These are phyloP conservation scores for Vanrija sp. DNA, from an alignment of 1,284 basidiomycete genomes.

Conservation along the genomic window DNA sequence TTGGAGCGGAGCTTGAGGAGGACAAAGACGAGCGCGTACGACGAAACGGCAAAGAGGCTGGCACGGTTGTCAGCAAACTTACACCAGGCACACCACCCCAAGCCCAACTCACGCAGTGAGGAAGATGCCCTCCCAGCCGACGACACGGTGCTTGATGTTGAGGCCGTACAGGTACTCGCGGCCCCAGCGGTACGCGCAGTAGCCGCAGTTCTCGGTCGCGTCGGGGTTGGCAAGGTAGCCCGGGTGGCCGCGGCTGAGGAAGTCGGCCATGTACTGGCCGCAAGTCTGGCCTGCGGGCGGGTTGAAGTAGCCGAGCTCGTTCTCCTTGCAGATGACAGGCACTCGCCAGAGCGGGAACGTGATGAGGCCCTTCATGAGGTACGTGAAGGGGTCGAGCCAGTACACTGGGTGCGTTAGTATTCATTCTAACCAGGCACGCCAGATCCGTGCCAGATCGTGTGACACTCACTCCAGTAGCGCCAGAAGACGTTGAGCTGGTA, in stretches of 20 bases:
- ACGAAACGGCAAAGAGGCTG: constrained; percentile 11
- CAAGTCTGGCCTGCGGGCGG: constrained; percentile 30
- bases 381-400: constrained; percentile 20
- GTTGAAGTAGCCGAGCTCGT: constrained; percentile 24
- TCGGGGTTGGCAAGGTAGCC: constrained; percentile 8
- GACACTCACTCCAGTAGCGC: constrained; percentile 8
- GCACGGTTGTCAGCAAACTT: background rate
- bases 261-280: constrained; percentile 12
- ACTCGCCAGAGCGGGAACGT: constrained; percentile 17
- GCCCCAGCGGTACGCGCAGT: constrained; percentile 18
- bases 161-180: constrained; percentile 19
- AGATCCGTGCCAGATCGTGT: too few species aligned
- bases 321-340: constrained; percentile 17
- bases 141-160: constrained; percentile 15
- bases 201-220: constrained; percentile 16
- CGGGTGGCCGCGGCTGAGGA: background rate
- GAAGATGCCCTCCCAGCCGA: constrained; percentile 17
- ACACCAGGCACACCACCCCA: too few species aligned
- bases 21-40: constrained; percentile 12
- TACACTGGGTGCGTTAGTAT: constrained; percentile 4
- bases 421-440: too few species aligned
- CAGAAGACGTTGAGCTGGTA: background rate
- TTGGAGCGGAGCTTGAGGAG: constrained; percentile 8
- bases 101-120: constrained; percentile 5
- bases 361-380: constrained; percentile 14